Evolutionary conservation across 2,329 filamentous ascomycete genomes (phyloP).

Genomic region (Furcasterigmium furcatum): DNA sequence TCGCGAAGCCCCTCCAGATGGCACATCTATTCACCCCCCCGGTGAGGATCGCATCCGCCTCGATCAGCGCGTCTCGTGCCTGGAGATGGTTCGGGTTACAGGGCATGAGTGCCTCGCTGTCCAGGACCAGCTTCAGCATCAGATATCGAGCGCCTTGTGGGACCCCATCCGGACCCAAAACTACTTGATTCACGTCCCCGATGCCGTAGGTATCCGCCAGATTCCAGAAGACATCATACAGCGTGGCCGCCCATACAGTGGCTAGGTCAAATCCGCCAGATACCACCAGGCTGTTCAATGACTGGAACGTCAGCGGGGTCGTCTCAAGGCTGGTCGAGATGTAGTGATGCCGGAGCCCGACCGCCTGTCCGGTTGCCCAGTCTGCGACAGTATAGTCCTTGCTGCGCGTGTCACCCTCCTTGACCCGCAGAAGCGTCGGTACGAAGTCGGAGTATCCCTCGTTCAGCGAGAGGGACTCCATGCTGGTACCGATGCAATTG

Average conservation of each 20-base stretch:
- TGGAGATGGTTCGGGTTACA: slow-evolving; percentile 47
- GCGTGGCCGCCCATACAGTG: slow-evolving; percentile 42
- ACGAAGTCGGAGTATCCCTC: slow-evolving; percentile 50
- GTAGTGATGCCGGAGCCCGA: slow-evolving; percentile 39
- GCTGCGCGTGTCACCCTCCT: slow-evolving; percentile 35
- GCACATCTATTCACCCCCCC: slow-evolving; percentile 41
- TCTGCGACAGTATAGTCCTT: slow-evolving; percentile 42
- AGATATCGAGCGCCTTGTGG: slow-evolving; percentile 45
- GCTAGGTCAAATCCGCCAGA: slow-evolving; percentile 29
- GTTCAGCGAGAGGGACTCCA: slow-evolving; percentile 44
- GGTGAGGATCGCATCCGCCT: slow-evolving; percentile 44
- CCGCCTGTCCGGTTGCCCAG: slow-evolving; percentile 35
- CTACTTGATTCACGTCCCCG: slow-evolving; percentile 32
- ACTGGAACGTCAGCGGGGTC: slow-evolving; percentile 35
- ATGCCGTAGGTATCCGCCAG: slow-evolving; percentile 48
- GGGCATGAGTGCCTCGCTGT: slow-evolving; percentile 47
- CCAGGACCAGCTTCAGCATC: slow-evolving; percentile 43
- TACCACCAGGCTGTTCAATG: slow-evolving; percentile 34
- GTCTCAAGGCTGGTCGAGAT: slow-evolving; percentile 40
- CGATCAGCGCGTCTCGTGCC: slow-evolving; percentile 45
- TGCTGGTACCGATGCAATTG: slow-evolving; percentile 34
- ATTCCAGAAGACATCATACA: slow-evolving; percentile 52
- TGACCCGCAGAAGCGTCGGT: slow-evolving; percentile 43
- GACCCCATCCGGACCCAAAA: slow-evolving; percentile 34
- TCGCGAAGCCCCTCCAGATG: slow-evolving; percentile 48